Conservation (phyloP, 2,329 filamentous ascomycete species). For the Penicillium nordicum region DNA sequence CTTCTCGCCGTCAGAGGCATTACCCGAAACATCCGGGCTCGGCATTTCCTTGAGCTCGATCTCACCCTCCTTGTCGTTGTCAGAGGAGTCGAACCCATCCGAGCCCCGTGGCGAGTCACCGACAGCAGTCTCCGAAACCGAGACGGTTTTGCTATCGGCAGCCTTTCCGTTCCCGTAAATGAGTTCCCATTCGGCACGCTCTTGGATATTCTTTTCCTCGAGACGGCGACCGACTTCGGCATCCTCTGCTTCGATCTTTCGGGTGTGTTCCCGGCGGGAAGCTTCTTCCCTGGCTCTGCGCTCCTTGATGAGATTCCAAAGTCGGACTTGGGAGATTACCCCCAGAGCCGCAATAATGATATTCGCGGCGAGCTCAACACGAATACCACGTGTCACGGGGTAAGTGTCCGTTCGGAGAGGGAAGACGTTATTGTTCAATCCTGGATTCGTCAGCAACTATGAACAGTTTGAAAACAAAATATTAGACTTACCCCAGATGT, state of each 20-base stretch:
- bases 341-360: constrained; percentile 72
- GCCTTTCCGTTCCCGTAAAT: constrained; percentile 62
- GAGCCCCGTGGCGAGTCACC: constrained; percentile 21
- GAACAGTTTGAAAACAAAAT: not conserved
- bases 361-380: constrained; percentile 76
- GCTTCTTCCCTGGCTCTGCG: constrained; percentile 47
- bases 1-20: constrained; percentile 21
- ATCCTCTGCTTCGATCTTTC: constrained; percentile 62
- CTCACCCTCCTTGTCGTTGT: constrained; percentile 21
- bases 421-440: constrained; percentile 74
- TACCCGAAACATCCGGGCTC: constrained; percentile 17
- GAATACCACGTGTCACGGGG: constrained; percentile 80
- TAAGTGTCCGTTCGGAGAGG: constrained; percentile 73
- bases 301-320: constrained; percentile 75
- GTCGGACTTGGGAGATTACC: constrained; percentile 75
- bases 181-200: constrained; percentile 66
- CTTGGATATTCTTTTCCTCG: constrained; percentile 44
- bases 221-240: constrained; percentile 63
- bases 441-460: constrained; percentile 35
- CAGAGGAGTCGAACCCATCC: constrained; percentile 15
- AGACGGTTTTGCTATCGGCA: constrained; percentile 32
- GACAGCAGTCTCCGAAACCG: constrained; percentile 26
- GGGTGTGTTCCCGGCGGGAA: constrained; percentile 50
- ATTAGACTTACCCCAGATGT: constrained; percentile 67
- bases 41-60: constrained; percentile 26